phyloP scores from a whole-genome alignment of 371 early-diverging fungal species.

The Mucor plumbeus region DNA sequence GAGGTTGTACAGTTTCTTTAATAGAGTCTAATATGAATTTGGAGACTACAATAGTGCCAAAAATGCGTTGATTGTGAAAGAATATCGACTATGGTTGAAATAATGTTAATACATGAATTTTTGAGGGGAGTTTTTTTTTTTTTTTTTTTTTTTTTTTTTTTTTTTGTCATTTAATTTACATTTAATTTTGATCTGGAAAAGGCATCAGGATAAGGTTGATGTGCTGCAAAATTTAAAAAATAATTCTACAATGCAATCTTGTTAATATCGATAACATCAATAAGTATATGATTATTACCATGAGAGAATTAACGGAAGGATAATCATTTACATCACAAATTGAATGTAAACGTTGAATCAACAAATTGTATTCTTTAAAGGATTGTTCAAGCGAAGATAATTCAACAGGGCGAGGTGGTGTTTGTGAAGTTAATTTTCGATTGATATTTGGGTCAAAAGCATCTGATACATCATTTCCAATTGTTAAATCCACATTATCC shows the following conservation, averaged over 20 bases:
- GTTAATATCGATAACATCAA: not conserved
- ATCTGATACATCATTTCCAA: conserved; percentile 16
- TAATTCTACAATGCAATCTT: conserved; percentile 15
- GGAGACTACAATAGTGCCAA: conserved; percentile 35
- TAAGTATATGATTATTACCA: conserved; percentile 26
- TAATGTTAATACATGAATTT: not conserved
- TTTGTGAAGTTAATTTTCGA: conserved; percentile 69
- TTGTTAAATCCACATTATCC: conserved; percentile 1
- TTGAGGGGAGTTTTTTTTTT: not conserved
- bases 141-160: not conserved
- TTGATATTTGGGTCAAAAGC: conserved; percentile 75
- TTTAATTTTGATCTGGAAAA: conserved; percentile 59
- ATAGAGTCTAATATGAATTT: conserved; percentile 35
- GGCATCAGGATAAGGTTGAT: conserved; percentile 58
- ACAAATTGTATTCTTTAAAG: conserved; percentile 22
- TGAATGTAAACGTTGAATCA: conserved; percentile 31
- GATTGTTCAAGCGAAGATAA: conserved; percentile 50
- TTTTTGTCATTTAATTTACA: conserved; percentile 26
- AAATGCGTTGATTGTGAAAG: conserved; percentile 40
- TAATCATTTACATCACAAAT: conserved; percentile 42
- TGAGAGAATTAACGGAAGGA: conserved; percentile 42
- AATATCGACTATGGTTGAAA: conserved; percentile 24
- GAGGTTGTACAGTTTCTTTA: conserved; percentile 36
- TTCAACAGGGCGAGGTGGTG: conserved; percentile 74
- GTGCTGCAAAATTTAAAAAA: conserved; percentile 43